Base-by-base conservation (phyloP, 306 rosid species). In the Pterocarpus macrocarpus region DNA sequence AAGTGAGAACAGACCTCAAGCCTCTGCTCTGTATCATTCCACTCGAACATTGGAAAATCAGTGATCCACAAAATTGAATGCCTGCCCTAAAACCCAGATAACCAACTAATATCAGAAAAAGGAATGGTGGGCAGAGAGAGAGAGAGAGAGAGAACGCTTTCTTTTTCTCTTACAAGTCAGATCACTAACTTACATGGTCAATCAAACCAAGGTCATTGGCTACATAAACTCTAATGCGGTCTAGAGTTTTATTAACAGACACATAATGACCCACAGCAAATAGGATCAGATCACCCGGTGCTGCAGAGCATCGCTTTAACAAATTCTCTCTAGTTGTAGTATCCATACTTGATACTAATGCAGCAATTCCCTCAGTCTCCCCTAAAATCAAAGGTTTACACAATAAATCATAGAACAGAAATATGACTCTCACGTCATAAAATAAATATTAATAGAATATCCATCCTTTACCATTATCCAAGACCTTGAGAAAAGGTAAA, bases 1-100 rank as follows among this genome's bases (percentile, higher is more conserved):
- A 76, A 83, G 76, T 66, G 49, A 58, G 76, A 83, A 86, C 87
- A 13, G 61, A 95, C 99, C 99, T 95, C 99, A 53, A 95, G 86
- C 89, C 98, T 90, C 80, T 90, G 93, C 86, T 95, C 99, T 30
- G 73, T 41, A 55, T 93, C 99, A 81, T 95, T 95, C 99, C 99
- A 93, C 85, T 95, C 98, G 44, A 95, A 95, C 99, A 95, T 93
- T 12, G 99, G 99, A 79, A 95, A 93, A 84, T 93, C 98, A 0
- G 97, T 93, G 81, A 95, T 90, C 99, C 99, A 95, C 70, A 95
- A 80, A 88, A 95, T 86, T 69, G 99, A 88, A 88, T 95, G 97
- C 87, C 75, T 85, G 72, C 89, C 91, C 97, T 95, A 79, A 72
- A 86, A 58, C 71, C 57, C 84, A 74, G 36, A 79, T 55, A 59